Evolutionary conservation across 148 eudicot genomes (phyloP), one percentile per base, ranked within the genome.

Genomic region (Silene conica): DNA sequence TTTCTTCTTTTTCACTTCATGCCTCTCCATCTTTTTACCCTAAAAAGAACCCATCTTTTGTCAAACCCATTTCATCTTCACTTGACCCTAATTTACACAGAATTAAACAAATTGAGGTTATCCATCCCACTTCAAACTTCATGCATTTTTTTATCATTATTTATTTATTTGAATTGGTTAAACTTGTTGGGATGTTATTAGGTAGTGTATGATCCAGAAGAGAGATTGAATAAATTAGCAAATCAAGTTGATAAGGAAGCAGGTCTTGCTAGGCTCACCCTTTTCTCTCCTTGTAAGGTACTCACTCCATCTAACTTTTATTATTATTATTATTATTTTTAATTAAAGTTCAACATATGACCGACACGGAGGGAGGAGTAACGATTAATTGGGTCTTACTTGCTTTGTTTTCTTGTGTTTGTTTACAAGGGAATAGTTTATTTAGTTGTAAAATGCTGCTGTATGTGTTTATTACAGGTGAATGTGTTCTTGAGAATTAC

Each of bases 211-310:
- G 83, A 89, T 84, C 88, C 84, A 77, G 91, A 91, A 31, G 96
- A 83, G 26, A 91, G 83, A 75, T 26, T 91, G 22, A 89, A 91
- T 52, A 88, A 82, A 75, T 73, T 89, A 67, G 96, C 96, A 69
- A 91, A 94, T 85, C 89, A 88, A 73, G 92, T 95, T 77, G 96
- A 95, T 83, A 85, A 76, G 79, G 84, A 85, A 22, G 88, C 87
- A 78, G 97, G 94, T 67, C 74, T 95, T 82, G 74, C 89, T 75
- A 89, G 97, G 79, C 96, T 95, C 63, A 85, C 90, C 75, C 86
- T 95, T 67, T 95, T 92, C 77, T 95, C 99, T 68, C 99, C 99
- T 87, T 95, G 97, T 81, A 95, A 95, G 96, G 99, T 92, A 26
- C 28, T 26, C 28, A 26, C 2, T 26, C 28, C n/a, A n/a, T n/a